Percentiles rank a stretch among this genome's conserved stretches.
These are phyloP conservation scores for Brachypodium distachyon DNA, from an alignment of 202 grass and related monocot species.

Conservation along the genomic window DNA sequence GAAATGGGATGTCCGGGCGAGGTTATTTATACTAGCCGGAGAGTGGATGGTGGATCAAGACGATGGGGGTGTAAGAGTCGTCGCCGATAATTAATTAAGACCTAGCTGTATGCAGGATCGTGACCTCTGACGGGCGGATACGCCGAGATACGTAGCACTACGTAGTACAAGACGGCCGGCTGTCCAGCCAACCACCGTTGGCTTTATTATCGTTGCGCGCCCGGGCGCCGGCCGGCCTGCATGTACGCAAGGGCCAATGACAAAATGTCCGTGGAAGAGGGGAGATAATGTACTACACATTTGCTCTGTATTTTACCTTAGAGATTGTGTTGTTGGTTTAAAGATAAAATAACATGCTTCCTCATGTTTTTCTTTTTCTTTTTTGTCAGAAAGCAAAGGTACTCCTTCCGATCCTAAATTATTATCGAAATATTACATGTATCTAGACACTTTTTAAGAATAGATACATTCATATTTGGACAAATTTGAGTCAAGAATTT, in stretches of 20 bases:
- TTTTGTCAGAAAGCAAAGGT: too few relatives aligned
- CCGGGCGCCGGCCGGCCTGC: neutral
- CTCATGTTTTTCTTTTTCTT: too few relatives aligned
- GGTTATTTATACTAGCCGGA: neutral
- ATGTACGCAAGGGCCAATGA: neutral
- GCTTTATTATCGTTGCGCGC: neutral
- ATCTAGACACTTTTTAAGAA: too few relatives aligned
- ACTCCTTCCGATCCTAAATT: too few relatives aligned
- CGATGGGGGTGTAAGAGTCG: neutral
- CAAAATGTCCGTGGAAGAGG: neutral
- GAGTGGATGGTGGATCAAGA: neutral
- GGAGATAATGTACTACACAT: too few relatives aligned
- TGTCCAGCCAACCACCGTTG: neutral
- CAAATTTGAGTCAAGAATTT: too few relatives aligned
- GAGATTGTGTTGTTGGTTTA: too few relatives aligned
- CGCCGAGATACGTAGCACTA: neutral
- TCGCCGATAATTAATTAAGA: slow-evolving; percentile 1
- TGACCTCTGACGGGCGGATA: neutral
- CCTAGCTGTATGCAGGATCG: neutral
- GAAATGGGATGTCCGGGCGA: neutral
- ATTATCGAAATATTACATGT: too few relatives aligned
- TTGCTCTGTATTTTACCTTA: neutral
- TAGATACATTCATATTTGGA: too few relatives aligned
- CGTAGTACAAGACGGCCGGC: neutral
- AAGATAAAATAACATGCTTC: too few relatives aligned